phyloP scores from a whole-genome alignment of 495 filamentous ascomycete genomes.

The Penicillium soppii region DNA sequence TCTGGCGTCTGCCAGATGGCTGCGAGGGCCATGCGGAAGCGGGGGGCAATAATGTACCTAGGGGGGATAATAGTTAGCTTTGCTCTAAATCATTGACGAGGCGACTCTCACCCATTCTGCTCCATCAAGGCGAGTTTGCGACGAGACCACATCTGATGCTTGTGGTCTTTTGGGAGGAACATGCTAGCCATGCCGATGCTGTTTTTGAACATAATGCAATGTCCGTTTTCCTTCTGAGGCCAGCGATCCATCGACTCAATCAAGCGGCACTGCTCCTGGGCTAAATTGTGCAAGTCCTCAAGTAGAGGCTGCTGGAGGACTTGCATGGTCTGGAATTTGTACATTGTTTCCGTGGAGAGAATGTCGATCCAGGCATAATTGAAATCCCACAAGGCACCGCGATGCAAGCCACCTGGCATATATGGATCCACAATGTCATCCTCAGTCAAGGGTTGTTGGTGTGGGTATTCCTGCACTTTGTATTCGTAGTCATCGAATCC shows the following conservation, averaged over 20 bases:
- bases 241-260: slow-evolving; percentile 75
- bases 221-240: slow-evolving; percentile 67
- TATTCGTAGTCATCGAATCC: slow-evolving; percentile 57
- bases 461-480: slow-evolving; percentile 58
- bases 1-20: slow-evolving; percentile 67
- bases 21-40: slow-evolving; percentile 71
- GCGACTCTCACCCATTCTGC: slow-evolving; percentile 68
- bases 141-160: slow-evolving; percentile 79
- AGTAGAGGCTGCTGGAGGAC: slow-evolving; percentile 49
- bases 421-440: slow-evolving; percentile 75
- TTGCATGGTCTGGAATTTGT: slow-evolving; percentile 66
- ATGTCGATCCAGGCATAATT: slow-evolving; percentile 79
- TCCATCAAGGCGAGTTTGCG: slow-evolving; percentile 79
- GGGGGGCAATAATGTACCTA: slow-evolving; percentile 79
- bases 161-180: slow-evolving; percentile 71
- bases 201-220: slow-evolving; percentile 70
- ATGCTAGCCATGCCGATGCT: slow-evolving; percentile 72
- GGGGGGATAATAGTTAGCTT: slow-evolving; percentile 6
- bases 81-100: background rate
- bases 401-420: slow-evolving; percentile 62
- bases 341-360: slow-evolving; percentile 76
- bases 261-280: slow-evolving; percentile 69
- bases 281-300: slow-evolving; percentile 56
- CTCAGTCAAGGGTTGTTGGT: slow-evolving; percentile 47
- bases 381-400: slow-evolving; percentile 64